Percentiles rank a stretch among this genome's conserved stretches.
These are phyloP conservation scores for Kalmusia sp. DNA, from an alignment of 2,329 filamentous ascomycete genomes.

Conservation along the genomic window DNA sequence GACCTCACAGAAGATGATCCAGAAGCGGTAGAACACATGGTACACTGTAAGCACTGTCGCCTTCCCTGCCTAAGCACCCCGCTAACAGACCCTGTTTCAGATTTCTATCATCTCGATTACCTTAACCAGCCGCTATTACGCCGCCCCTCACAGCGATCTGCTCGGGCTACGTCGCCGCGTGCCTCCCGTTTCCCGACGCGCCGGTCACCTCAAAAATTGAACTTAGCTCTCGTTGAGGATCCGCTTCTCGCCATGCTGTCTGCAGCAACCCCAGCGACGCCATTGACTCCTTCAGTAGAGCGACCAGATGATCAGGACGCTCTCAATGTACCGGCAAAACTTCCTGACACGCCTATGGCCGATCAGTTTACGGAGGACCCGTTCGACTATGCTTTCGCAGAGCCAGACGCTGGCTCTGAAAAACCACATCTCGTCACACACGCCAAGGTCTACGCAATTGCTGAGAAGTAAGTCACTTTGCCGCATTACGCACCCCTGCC, in stretches of 20 bases:
- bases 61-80: slow-evolving; percentile 6
- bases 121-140: slow-evolving; percentile 40
- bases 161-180: slow-evolving; percentile 26
- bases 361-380: slow-evolving; percentile 44
- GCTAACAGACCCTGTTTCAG: slow-evolving; percentile 33
- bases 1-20: slow-evolving; percentile 50
- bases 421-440: slow-evolving; percentile 54
- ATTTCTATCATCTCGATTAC: slow-evolving; percentile 52
- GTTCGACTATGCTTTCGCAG: slow-evolving; percentile 31
- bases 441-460: slow-evolving; percentile 57
- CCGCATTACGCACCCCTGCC: slow-evolving; percentile 20
- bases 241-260: slow-evolving; percentile 45
- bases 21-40: slow-evolving; percentile 51
- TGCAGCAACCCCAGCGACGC: slow-evolving; percentile 29
- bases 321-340: slow-evolving; percentile 33
- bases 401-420: slow-evolving; percentile 46
- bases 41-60: slow-evolving; percentile 43
- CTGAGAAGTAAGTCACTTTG: slow-evolving; percentile 53
- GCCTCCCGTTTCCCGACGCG: slow-evolving; percentile 25
- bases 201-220: slow-evolving; percentile 33
- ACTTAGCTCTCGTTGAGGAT: slow-evolving; percentile 44
- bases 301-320: slow-evolving; percentile 28
- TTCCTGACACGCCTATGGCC: slow-evolving; percentile 37
- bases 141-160: slow-evolving; percentile 37
- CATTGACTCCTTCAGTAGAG: slow-evolving; percentile 35